Base-by-base conservation (phyloP, 306 rosid species). In the Nissolia schottii region DNA sequence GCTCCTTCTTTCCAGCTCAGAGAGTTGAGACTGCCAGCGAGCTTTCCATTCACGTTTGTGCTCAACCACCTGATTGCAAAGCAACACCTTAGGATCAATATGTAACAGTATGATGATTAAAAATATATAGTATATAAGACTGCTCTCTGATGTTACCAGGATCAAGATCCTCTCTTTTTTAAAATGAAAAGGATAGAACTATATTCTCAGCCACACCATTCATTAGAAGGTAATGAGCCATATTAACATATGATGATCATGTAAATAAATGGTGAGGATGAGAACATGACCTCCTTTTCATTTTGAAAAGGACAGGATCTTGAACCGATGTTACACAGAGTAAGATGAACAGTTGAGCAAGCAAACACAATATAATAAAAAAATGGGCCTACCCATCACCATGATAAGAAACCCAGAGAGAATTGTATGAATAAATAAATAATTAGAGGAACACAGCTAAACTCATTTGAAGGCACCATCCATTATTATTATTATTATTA, bases 21-120 rank as follows among this genome's bases (percentile, higher is more conserved):
- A 81, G 2, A 92, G 56, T 79, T 90, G 98, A 73, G 80, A 59
- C 32, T 87, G 73, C 98, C 98, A 92, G 3, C 72, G 69, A 7
- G 7, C 22, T 77, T 59, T 88, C 98, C 98, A 90, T 41, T 62
- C 86, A 1, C 63, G 41, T 34, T 50, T 85, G 19, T 58, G 83
- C n/a, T 84, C 83, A 76, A 72, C 41, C 51, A 70, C 92, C 98
- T 92, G 83, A 54, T 29, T 16, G 32, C 20, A 78, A 73, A 78
- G 1, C 67, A 81, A 40, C 13, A 55, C 1, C 18, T 29, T 64
- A n/a, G 14, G 9, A 65, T 71, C 67, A 54, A 27, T 46, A 37
- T 2, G 40, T 3, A 64, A 23, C 41, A 71, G 1, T 25, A 60
- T 34, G 19, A 43, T n/a, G 19, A 69, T 48, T 8, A 24, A 38